Evolutionary conservation across 768 basidiomycete genomes (phyloP).

Genomic region (Boletus coccyginus): DNA sequence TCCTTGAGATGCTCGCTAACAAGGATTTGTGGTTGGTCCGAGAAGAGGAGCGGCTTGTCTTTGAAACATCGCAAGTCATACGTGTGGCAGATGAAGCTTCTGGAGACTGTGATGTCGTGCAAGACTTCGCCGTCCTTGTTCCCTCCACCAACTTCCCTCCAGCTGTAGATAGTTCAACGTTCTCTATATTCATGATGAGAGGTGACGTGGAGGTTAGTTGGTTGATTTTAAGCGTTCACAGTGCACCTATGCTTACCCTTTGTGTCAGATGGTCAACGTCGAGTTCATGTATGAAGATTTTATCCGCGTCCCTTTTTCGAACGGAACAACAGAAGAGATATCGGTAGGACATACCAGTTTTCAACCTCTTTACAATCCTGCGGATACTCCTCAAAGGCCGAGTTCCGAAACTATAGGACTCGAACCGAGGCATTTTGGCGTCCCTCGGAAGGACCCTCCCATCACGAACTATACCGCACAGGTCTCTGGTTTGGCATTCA

Average conservation of each 20-base stretch:
- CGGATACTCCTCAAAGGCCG: background rate
- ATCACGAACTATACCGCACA: background rate
- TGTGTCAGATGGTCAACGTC: background rate
- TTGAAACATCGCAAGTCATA: constrained; percentile 15
- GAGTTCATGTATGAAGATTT: constrained; percentile 23
- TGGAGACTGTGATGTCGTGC: background rate
- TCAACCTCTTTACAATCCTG: constrained; percentile 4
- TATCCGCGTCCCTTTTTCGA: constrained; percentile 8
- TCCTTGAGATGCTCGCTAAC: constrained; percentile 1
- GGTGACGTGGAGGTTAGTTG: background rate
- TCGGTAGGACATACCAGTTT: constrained; percentile 18
- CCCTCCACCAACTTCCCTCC: constrained; percentile 23
- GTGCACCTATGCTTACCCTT: background rate
- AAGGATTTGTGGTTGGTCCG: constrained; percentile 14
- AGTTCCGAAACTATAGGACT: background rate
- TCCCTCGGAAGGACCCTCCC: background rate
- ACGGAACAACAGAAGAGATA: constrained; percentile 16
- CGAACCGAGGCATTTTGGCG: background rate
- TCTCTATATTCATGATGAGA: too few relatives aligned
- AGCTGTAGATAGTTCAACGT: background rate
- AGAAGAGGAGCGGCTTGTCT: constrained; percentile 19
- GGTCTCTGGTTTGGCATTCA: background rate
- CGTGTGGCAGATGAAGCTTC: background rate
- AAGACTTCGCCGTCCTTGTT: constrained; percentile 16
- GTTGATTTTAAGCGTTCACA: background rate